Evolutionary conservation across 2,329 filamentous ascomycete species (phyloP), one percentile per base, ranked within the genome.

Genomic region (Parasarocladium wereldwijsianum): DNA sequence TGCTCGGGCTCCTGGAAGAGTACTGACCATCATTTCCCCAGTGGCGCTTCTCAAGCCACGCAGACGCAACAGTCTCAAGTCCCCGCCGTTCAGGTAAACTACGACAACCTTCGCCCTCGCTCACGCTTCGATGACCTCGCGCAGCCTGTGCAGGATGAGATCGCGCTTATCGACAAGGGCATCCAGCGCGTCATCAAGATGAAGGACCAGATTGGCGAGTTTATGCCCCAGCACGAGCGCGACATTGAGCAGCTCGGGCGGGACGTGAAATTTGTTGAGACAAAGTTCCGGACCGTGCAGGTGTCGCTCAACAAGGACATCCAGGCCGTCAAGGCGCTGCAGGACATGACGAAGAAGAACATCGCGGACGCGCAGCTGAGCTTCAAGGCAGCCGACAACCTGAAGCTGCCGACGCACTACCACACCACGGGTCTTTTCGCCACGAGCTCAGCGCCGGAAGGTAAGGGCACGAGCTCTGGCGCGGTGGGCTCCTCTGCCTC

Each of bases 41-140:
- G 50, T 20, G 45, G 47, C 12, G 44, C 50, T 36, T 34, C 37
- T 10, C 46, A 51, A 28, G 25, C 45, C 17, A 34, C 38, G 14
- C 36, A 18, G 18, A 29, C 26, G 29, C 32, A 34, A 16, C 32
- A 34, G 17, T 8, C 22, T 29, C 64, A 68, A 38, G 64, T 76
- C 11, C 74, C 77, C 1, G 82, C 79, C 12, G 78, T 84, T 12
- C 76, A 80, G 44, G 80, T 93, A 43, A 81, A 90, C 51, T 56
- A 81, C 31, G 70, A 70, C 42, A 82, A 81, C 46, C 62, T 96
- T 36, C 74, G 84, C 31, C 78, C 80, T 11, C 93, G 86, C 1
- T 93, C 85, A 4, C 82, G 90, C 37, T 94, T 90, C 60, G 83
- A 85, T 47, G 87, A 93, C 51, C 75, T 93, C 17, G 73, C 81